Evolutionary conservation across 257 asterid genomes (phyloP).

Genomic region (Solanum tacnaense): DNA sequence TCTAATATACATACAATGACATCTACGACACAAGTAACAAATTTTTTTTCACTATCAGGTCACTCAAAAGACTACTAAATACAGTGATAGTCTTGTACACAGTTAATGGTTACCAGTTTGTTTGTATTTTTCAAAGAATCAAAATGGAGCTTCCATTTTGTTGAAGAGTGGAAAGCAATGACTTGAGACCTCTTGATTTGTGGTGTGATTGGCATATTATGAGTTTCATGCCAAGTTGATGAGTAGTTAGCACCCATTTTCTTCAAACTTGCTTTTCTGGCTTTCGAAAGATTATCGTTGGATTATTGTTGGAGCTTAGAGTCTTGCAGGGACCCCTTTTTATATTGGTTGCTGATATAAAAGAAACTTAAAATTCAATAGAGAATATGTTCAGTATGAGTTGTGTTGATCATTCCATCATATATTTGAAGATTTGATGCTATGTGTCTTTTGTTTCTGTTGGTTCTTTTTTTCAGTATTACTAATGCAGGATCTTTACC

Average conservation of each 20-base stretch:
- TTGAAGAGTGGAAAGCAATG: constrained; percentile 36
- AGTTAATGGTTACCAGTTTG: constrained; percentile 35
- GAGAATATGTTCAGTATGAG: constrained; percentile 26
- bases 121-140: constrained; percentile 43
- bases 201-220: not conserved
- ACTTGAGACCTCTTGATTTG: constrained; percentile 26
- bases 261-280: not conserved
- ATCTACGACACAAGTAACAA: not conserved
- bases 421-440: not conserved
- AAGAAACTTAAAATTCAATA: not conserved
- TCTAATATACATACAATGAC: not conserved
- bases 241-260: constrained; percentile 37
- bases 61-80: not conserved
- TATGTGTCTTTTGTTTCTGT: not conserved
- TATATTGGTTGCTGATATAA: constrained; percentile 8
- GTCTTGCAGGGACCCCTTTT: constrained; percentile 4
- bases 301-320: not conserved
- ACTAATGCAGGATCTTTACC: not conserved
- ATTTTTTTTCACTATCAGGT: not conserved
- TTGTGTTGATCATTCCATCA: not conserved
- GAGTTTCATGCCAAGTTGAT: not conserved
- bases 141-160: constrained; percentile 46
- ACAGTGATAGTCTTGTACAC: not conserved
- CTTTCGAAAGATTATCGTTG: not conserved
- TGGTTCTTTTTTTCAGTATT: not conserved